These are phyloP conservation scores for Saccharomycopsis selenospora DNA, from an alignment of 805 yeast species.

Conservation along the genomic window DNA sequence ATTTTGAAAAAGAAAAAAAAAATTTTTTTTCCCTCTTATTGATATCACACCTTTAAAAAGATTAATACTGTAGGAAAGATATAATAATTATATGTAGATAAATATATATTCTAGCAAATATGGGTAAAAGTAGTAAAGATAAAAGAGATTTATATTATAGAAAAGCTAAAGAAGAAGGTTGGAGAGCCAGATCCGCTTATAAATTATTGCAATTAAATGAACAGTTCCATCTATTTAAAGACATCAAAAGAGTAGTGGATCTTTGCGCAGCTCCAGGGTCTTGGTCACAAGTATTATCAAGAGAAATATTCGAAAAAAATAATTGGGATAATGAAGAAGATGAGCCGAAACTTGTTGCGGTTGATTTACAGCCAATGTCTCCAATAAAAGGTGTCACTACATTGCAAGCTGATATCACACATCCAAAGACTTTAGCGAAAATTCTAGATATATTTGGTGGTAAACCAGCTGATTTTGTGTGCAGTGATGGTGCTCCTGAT, in stretches of 20 bases:
- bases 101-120: no score
- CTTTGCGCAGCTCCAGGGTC: slow-evolving; percentile 99
- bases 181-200: slow-evolving; percentile 96
- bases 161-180: slow-evolving; percentile 95
- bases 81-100: no score
- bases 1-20: background rate
- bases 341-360: slow-evolving; percentile 77
- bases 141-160: slow-evolving; percentile 88
- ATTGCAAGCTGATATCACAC: slow-evolving; percentile 94
- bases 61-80: no score
- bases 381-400: slow-evolving; percentile 90
- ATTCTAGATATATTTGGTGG: slow-evolving; percentile 83
- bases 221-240: slow-evolving; percentile 71
- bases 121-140: slow-evolving; percentile 95
- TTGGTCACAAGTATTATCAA: slow-evolving; percentile 91
- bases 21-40: no score
- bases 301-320: slow-evolving; percentile 48
- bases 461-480: slow-evolving; percentile 88
- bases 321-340: slow-evolving; percentile 27
- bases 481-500: slow-evolving; percentile 98
- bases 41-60: no score
- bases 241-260: slow-evolving; percentile 80
- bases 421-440: slow-evolving; percentile 74
- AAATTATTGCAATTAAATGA: slow-evolving; percentile 86
- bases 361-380: slow-evolving; percentile 95